phyloP scores from a whole-genome alignment of 108 stramenopile genomes.

The Hondaea fermentalgiana region DNA sequence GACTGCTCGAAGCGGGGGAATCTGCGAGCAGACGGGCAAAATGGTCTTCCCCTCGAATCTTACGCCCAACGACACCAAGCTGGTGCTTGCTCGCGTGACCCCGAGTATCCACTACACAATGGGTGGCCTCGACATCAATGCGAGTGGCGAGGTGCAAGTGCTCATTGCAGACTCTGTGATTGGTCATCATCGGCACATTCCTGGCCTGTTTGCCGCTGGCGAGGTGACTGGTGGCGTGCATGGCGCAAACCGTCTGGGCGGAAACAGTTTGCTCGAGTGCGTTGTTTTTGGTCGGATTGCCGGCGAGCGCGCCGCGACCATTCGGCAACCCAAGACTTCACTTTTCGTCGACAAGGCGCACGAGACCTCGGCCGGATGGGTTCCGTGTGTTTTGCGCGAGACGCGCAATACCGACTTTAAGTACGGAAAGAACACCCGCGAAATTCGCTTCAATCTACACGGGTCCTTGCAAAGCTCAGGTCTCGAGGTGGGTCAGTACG shows the following conservation, averaged over 20 bases:
- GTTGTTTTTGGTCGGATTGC: constrained; percentile 74
- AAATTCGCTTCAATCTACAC: constrained; percentile 45
- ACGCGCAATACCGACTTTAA: constrained; percentile 44
- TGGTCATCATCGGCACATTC: constrained; percentile 40
- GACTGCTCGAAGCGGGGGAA: not conserved
- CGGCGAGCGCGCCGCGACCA: constrained; percentile 43
- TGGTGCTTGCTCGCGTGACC: constrained; percentile 29
- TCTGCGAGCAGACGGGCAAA: not conserved
- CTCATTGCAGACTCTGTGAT: not conserved
- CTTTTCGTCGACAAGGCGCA: not conserved
- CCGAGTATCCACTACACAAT: constrained; percentile 82
- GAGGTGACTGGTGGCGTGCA: constrained; percentile 72
- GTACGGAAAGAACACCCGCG: constrained; percentile 45
- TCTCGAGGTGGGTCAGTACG: constrained; percentile 43
- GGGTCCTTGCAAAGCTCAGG: constrained; percentile 42
- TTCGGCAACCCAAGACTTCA: not conserved
- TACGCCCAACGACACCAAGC: not conserved
- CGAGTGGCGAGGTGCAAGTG: constrained; percentile 55
- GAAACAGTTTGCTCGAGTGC: constrained; percentile 77
- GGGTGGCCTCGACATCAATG: constrained; percentile 71
- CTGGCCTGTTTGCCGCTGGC: constrained; percentile 62
- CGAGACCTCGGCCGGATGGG: constrained; percentile 10
- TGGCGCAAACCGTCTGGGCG: constrained; percentile 68
- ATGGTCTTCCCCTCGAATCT: not conserved
- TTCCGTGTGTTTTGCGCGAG: constrained; percentile 39